Percentiles rank a stretch among this genome's conserved stretches.
phyloP scores from a whole-genome alignment of 1,139 yeast genomes.

The Keqinozyma sinolaborantium region DNA sequence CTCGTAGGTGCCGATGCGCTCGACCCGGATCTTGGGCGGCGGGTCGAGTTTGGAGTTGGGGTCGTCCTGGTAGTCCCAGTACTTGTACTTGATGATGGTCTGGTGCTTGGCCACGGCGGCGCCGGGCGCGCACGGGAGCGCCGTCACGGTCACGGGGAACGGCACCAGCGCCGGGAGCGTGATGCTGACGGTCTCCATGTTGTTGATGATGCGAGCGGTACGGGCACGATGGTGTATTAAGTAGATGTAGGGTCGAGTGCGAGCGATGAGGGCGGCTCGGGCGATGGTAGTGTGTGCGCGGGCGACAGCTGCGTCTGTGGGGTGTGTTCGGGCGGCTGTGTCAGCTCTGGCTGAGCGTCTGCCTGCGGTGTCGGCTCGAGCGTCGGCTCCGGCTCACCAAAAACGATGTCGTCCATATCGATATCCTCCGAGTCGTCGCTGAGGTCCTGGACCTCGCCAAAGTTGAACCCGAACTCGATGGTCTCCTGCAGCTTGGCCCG shows the following conservation, averaged over 20 bases:
- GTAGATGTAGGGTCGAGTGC: no score
- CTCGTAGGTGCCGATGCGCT: slow-evolving; percentile 70
- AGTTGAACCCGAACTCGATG: slow-evolving; percentile 30
- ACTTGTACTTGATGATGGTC: slow-evolving; percentile 58
- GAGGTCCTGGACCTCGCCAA: slow-evolving; percentile 17
- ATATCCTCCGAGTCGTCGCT: slow-evolving; percentile 9
- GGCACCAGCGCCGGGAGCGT: slow-evolving; percentile 56
- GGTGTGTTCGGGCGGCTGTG: no score
- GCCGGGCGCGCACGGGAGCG: slow-evolving; percentile 45
- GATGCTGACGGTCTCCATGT: slow-evolving; percentile 15
- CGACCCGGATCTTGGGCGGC: slow-evolving; percentile 49
- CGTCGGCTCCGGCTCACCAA: slow-evolving; percentile 7
- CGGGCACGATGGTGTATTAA: no score
- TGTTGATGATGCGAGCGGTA: neutral
- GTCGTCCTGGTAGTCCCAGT: slow-evolving; percentile 64
- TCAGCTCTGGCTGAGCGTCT: no score
- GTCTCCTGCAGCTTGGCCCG: slow-evolving; percentile 14
- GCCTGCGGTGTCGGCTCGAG: no score
- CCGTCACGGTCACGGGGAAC: slow-evolving; percentile 65
- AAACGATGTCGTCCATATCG: slow-evolving; percentile 10
- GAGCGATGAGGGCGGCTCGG: no score
- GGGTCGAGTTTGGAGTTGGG: slow-evolving; percentile 45
- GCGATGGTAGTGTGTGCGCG: no score
- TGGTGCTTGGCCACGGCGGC: slow-evolving; percentile 48
- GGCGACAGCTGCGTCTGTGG: no score